Evolutionary conservation across 225 moss, liverwort and hornwort species (phyloP).

Genomic region (Sphagnum tenellum): DNA sequence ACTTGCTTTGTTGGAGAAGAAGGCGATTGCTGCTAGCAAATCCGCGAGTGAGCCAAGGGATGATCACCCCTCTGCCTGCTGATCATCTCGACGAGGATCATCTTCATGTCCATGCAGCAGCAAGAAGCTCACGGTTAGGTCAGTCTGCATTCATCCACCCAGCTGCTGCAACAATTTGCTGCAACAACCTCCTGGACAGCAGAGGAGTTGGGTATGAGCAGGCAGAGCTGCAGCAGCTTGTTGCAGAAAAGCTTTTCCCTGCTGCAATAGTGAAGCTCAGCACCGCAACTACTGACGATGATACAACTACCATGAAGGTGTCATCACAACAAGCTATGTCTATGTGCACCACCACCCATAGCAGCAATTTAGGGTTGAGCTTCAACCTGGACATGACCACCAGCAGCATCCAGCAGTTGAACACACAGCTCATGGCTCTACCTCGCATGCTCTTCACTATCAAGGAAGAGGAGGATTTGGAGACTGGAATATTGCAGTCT

Average conservation of each 20-base stretch:
- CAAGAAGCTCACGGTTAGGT: no score
- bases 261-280: constrained; percentile 28
- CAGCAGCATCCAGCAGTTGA: background rate
- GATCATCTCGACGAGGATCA: constrained; percentile 8
- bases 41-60: constrained; percentile 24
- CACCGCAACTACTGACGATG: constrained; percentile 2
- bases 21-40: constrained; percentile 7
- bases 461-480: constrained; percentile 52
- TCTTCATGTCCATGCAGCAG: constrained; percentile 14
- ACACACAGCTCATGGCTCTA: constrained; percentile 23
- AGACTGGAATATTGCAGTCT: constrained; percentile 1
- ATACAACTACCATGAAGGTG: constrained; percentile 1
- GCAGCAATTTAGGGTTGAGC: no score
- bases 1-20: constrained; percentile 42
- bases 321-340: background rate
- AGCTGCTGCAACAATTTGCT: no score
- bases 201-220: constrained; percentile 3
- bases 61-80: constrained; percentile 10
- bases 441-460: constrained; percentile 57
- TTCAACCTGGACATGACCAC: no score
- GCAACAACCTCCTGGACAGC: no score
- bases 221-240: constrained; percentile 15
- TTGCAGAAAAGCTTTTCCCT: constrained; percentile 43
- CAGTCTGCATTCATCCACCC: no score
- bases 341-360: no score